Evolutionary conservation across 306 rosid species (phyloP), one percentile per base, ranked within the genome.

Genomic region (Acacia melanoxylon): DNA sequence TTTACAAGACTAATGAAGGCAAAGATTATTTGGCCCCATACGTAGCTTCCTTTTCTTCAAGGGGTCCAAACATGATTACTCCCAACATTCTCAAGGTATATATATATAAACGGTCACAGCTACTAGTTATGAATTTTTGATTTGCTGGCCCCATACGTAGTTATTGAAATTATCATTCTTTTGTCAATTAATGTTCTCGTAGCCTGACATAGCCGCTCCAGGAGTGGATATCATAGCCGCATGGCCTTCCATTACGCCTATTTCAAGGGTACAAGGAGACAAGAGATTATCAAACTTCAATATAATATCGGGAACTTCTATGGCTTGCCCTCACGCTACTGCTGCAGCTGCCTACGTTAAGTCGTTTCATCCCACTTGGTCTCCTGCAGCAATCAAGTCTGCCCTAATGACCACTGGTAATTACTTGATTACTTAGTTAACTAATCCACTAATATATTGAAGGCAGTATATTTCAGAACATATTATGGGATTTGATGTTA

Each of bases 321-420:
- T 85, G 89, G 81, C 91, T 1, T 88, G 91, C 52, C 91, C 84
- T 12, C 91, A 85, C 54, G 89, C 76, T 15, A 10, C 87, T 0
- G 85, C 51, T 4, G 82, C 33, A 2, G 90, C 88, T 2, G 85
- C 88, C 11, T 85, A 88, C 6, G 63, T 89, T n/a, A 89, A 86
- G 42, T 88, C 89, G 0, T 76, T 86, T 16, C 82, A 88, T 35
- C 89, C 85, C 2, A 61, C 67, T 2, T 86, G 87, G 91, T 84
- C 88, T 1, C 88, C 91, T 2, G 89, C 88, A 0, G 89, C 89
- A 11, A 74, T 89, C 51, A 79, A 33, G 27, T 89, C 88, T 1
- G 76, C 91, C 1, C 37, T 88, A 1, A 86, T 82, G 52, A 86
- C 91, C 10, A 79, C 91, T 0, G 86, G 88, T 86, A 71, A 63